Evolutionary conservation across 2,329 filamentous ascomycete species (phyloP).

Genomic region (Grosmannia clavigera): DNA sequence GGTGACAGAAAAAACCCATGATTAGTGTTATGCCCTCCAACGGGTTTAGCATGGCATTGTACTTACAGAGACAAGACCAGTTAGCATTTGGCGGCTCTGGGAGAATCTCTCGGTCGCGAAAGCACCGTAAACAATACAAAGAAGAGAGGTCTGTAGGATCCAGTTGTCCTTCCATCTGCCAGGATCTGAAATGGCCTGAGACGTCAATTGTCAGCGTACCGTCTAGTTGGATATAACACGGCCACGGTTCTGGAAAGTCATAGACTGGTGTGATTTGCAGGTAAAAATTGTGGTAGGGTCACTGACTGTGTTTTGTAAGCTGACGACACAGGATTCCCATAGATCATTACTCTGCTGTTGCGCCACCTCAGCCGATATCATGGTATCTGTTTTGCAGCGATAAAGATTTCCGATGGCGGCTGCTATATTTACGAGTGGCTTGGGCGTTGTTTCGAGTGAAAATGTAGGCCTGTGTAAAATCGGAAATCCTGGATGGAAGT

Average conservation of each 20-base stretch:
- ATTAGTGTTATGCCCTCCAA: too few relatives aligned
- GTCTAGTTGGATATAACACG: too few relatives aligned
- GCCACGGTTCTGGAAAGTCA: too few relatives aligned
- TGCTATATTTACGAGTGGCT: slow-evolving; percentile 1
- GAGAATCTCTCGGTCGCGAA: slow-evolving; percentile 1
- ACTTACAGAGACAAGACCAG: not conserved
- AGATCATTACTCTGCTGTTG: slow-evolving; percentile 2
- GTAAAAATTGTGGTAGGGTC: too few relatives aligned
- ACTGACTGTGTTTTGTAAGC: not conserved
- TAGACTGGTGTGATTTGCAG: too few relatives aligned
- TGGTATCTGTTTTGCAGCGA: not conserved
- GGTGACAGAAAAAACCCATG: too few relatives aligned
- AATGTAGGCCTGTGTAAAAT: slow-evolving; percentile 3
- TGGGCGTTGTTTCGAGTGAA: not conserved
- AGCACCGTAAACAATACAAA: slow-evolving; percentile 3
- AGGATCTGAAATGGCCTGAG: slow-evolving; percentile 2
- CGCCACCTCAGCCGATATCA: not conserved
- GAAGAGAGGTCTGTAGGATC: slow-evolving; percentile 3
- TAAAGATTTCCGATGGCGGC: slow-evolving; percentile 4
- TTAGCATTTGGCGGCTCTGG: slow-evolving; percentile 3
- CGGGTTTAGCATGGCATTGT: too few relatives aligned
- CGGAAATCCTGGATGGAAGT: not conserved
- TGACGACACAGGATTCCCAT: not conserved
- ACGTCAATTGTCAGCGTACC: too few relatives aligned
- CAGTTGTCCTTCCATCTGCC: slow-evolving; percentile 3